A percentile compares a stretch with the other conserved stretches of the same genome.
Evolutionary conservation across 2,329 filamentous ascomycete genomes (phyloP).

Genomic region (Diplodia scrobiculata): DNA sequence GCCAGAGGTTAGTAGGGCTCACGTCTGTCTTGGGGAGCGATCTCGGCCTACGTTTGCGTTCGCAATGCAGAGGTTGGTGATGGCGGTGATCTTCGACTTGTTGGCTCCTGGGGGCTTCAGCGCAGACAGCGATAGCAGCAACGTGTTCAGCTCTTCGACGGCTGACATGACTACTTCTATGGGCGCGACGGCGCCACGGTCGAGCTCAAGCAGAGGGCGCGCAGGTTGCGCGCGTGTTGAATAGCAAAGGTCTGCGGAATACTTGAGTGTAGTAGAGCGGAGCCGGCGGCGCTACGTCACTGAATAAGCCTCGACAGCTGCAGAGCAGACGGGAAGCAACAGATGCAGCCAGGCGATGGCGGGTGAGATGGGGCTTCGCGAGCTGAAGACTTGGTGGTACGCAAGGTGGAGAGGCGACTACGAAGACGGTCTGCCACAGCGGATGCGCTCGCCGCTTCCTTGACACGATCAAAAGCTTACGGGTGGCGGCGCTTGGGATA

Average conservation of each 20-base stretch:
- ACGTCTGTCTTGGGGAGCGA: conserved; percentile 66
- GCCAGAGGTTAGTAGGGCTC: conserved; percentile 16
- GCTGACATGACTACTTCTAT: conserved; percentile 58
- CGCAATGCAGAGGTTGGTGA: conserved; percentile 83
- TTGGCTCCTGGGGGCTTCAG: conserved; percentile 94
- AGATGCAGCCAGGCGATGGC: conserved; percentile 15
- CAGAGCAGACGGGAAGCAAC: conserved; percentile 17
- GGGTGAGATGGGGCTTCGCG: conserved; percentile 21
- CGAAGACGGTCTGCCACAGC: conserved; percentile 4
- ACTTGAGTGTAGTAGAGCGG: conserved; percentile 15
- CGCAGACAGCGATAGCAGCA: conserved; percentile 86
- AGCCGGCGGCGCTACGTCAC: conserved; percentile 29
- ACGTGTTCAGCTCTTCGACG: conserved; percentile 86
- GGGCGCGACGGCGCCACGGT: conserved; percentile 22
- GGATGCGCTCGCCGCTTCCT: conserved; percentile 18
- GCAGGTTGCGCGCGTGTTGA: conserved; percentile 11
- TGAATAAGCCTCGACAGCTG: conserved; percentile 28
- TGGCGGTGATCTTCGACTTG: conserved; percentile 82
- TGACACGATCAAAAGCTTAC: conserved; percentile 25
- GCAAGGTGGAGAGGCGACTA: conserved; percentile 18
- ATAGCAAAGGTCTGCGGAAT: conserved; percentile 23
- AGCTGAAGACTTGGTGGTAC: conserved; percentile 27
- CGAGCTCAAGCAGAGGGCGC: conserved; percentile 17
- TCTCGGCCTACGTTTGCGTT: conserved; percentile 28
- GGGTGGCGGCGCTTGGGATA: conserved; percentile 15